Conservation (phyloP, 2,329 filamentous ascomycete species). For the Diaporthe citriasiana region DNA sequence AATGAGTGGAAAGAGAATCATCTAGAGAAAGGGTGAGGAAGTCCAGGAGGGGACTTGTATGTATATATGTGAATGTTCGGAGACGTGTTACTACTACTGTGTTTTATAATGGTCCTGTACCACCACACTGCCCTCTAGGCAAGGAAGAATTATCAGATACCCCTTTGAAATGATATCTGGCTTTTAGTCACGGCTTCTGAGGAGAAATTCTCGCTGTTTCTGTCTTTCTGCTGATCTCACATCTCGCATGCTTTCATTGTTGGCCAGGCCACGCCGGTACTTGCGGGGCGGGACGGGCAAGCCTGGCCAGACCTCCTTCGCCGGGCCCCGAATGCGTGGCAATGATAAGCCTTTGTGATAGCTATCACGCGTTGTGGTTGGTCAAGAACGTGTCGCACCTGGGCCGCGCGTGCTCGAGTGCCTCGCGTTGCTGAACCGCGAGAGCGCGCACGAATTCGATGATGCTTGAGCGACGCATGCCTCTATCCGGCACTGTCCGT, state of each 20-base stretch:
- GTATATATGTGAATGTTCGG: constrained; percentile 29
- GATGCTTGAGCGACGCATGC: neutral
- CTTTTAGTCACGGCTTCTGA: constrained; percentile 33
- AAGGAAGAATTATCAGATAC: constrained; percentile 40
- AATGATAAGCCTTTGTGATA: neutral
- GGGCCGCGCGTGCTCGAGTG: neutral
- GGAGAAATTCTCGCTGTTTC: constrained; percentile 26
- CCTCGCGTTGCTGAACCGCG: neutral
- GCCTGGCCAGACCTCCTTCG: neutral
- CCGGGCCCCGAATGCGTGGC: neutral
- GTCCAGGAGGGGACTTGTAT: constrained; percentile 25
- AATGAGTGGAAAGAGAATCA: constrained; percentile 20
- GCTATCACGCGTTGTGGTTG: neutral
- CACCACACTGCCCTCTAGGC: constrained; percentile 42
- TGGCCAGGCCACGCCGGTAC: neutral
- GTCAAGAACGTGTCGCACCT: neutral
- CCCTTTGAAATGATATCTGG: constrained; percentile 41
- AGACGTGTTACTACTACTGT: constrained; percentile 16
- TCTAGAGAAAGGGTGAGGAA: constrained; percentile 3
- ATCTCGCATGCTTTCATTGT: constrained; percentile 3
- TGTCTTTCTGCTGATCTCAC: neutral
- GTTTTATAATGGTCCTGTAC: constrained; percentile 39
- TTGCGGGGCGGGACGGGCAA: neutral
- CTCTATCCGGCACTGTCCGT: neutral
- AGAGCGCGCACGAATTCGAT: neutral